Base-by-base conservation (phyloP, 345 rosid species). In the Acer campestre region DNA sequence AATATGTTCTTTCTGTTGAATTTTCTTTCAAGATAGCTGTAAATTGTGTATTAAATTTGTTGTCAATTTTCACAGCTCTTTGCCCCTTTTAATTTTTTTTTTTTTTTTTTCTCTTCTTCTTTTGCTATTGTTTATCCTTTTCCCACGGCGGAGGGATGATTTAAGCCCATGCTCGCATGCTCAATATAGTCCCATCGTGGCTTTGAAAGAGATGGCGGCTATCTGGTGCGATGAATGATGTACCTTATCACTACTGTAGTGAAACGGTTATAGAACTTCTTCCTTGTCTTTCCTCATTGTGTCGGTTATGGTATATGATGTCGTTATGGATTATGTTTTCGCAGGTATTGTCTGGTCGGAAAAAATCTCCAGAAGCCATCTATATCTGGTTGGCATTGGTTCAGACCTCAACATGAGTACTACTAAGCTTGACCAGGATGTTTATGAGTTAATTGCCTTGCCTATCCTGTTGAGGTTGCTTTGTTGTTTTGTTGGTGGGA, bases 121-220 rank as follows among this genome's bases (percentile, higher is more conserved):
- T 74, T 48, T 67, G 63, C 74, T 76, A 53, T 40, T 74, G 75
- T 80, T 68, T 70, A 67, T 61, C 69, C 63, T 76, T 75, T 55
- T 35, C 38, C 79, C 58, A 61, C 63, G 79, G 82, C 68, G 73
- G 82, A 85, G 88, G 82, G 82, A 80, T 78, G 86, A 22, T 71
- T 75, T 82, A 77, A 77, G 83, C 83, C 80, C 70, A 77, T 77
- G 85, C 83, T 66, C 75, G 70, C 79, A 76, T 80, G 81, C 75
- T 53, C 83, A 75, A 72, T 67, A 38, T 75, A 71, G 46, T 61
- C 73, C 66, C 49, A 77, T 61, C 56, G 70, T 58, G 80, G 83
- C 74, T 68, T 84, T 85, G 76, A 70, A 78, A 75, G 82, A 78
- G 82, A 75, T 55, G 55, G 56, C 35, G 80, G 79, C 31, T 1